A percentile compares a stretch with the other conserved stretches of the same genome.
Evolutionary conservation across 129 eudicot species (phyloP).

Genomic region (Deinandra increscens): DNA sequence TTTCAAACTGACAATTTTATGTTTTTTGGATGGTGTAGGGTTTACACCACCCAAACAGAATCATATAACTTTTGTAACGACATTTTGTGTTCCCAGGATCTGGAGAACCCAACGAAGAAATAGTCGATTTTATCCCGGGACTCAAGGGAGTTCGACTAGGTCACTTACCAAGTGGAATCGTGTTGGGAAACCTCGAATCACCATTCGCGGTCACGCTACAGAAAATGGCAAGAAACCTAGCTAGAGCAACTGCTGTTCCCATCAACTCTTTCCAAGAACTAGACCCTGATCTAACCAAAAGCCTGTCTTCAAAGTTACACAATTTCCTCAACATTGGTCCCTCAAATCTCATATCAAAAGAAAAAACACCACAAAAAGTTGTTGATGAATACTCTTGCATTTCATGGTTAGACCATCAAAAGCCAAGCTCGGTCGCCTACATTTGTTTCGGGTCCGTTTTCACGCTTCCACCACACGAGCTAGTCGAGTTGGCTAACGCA

Average conservation of each 20-base stretch:
- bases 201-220: conserved; percentile 50
- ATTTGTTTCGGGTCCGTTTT: conserved; percentile 53
- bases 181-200: conserved; percentile 45
- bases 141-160: conserved; percentile 27
- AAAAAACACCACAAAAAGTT: not conserved
- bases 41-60: no score
- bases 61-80: not conserved
- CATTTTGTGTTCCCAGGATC: conserved; percentile 25
- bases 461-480: conserved; percentile 50
- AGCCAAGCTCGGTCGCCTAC: conserved; percentile 43
- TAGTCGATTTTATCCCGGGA: conserved; percentile 49
- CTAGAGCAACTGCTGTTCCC: conserved; percentile 49
- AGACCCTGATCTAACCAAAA: conserved; percentile 38
- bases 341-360: conserved; percentile 35
- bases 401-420: conserved; percentile 48
- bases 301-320: conserved; percentile 40
- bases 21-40: no score
- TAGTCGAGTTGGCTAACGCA: conserved; percentile 52
- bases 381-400: conserved; percentile 45
- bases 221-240: conserved; percentile 46
- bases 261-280: conserved; percentile 62
- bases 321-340: conserved; percentile 56
- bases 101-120: conserved; percentile 35
- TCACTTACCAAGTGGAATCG: conserved; percentile 54
- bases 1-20: no score